phyloP scores from a whole-genome alignment of 352 stramenopile species.

The Phytophthora fragariaefolia region DNA sequence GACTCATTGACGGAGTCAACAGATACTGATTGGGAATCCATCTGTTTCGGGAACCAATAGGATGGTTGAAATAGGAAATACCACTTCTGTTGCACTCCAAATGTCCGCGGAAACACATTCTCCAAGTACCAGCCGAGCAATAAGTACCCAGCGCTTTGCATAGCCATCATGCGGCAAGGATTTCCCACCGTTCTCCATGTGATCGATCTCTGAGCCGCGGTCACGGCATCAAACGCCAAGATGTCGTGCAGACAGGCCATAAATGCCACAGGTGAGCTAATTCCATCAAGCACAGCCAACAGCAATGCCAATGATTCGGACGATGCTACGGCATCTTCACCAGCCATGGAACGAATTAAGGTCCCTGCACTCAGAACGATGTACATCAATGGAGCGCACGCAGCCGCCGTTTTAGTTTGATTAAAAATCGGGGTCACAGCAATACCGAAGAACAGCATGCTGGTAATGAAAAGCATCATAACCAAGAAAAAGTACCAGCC shows the following conservation, averaged over 20 bases:
- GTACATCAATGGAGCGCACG: conserved; percentile 71
- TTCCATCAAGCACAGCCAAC: conserved; percentile 49
- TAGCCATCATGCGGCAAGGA: conserved; percentile 69
- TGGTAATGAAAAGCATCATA: conserved; percentile 62
- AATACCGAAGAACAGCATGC: conserved; percentile 73
- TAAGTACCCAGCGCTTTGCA: conserved; percentile 88
- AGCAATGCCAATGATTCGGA: conserved; percentile 41
- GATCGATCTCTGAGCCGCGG: conserved; percentile 43
- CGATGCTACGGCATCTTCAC: conserved; percentile 53
- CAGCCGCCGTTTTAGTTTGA: conserved; percentile 71
- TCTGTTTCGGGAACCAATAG: conserved; percentile 74
- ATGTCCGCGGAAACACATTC: conserved; percentile 92
- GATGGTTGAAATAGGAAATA: conserved; percentile 91
- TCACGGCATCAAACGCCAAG: conserved; percentile 56
- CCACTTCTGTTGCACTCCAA: conserved; percentile 91
- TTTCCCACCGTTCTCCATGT: conserved; percentile 52
- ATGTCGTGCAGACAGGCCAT: conserved; percentile 67
- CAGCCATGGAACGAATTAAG: conserved; percentile 59
- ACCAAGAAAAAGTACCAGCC: conserved; percentile 66
- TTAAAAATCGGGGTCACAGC: conserved; percentile 80
- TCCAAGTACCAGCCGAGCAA: conserved; percentile 95
- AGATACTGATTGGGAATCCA: conserved; percentile 4
- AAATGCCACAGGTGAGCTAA: conserved; percentile 78
- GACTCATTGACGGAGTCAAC: conserved; percentile 20
- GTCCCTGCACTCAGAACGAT: conserved; percentile 59